A percentile compares a stretch with the other conserved stretches of the same genome.
These are phyloP conservation scores for Solanum bulbocastanum DNA, from an alignment of 257 asterid genomes.

Conservation along the genomic window DNA sequence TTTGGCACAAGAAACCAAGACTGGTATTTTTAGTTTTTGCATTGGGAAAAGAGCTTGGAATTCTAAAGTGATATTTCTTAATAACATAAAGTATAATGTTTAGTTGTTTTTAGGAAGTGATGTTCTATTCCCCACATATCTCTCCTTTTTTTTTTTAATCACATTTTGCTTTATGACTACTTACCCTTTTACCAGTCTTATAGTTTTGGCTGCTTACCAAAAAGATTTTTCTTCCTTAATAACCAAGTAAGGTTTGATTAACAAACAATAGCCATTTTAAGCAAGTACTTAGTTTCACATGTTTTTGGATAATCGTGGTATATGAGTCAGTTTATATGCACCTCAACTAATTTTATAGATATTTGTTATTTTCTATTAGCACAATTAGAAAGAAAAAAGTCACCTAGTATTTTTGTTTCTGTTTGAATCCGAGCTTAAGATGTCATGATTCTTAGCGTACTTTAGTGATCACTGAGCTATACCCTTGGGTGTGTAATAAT, in stretches of 20 bases:
- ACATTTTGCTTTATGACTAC: slow-evolving; percentile 41
- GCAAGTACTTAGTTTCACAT: not conserved
- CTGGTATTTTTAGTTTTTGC: slow-evolving; percentile 34
- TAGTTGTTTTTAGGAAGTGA: slow-evolving; percentile 35
- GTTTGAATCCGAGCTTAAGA: not conserved
- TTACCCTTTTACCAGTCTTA: slow-evolving; percentile 14
- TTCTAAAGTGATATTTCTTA: slow-evolving; percentile 65
- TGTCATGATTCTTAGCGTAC: not conserved
- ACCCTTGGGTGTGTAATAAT: fast-evolving
- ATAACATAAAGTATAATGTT: slow-evolving; percentile 54
- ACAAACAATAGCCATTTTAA: not conserved
- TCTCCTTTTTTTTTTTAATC: not conserved
- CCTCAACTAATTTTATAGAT: fast-evolving
- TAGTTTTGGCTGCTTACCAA: slow-evolving; percentile 39
- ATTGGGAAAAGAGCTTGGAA: slow-evolving; percentile 76
- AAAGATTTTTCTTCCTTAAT: slow-evolving; percentile 31
- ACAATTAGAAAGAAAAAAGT: not conserved
- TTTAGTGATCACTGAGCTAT: not conserved
- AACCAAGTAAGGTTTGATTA: slow-evolving; percentile 39
- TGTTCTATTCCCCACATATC: slow-evolving; percentile 27
- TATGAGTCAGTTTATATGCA: fast-evolving
- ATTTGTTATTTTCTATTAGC: fast-evolving
- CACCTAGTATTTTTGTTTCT: not conserved
- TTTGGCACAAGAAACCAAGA: slow-evolving; percentile 60
- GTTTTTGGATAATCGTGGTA: fast-evolving